Base-by-base conservation (phyloP, 2,329 filamentous ascomycete species). In the Penicillium griseofulvum region DNA sequence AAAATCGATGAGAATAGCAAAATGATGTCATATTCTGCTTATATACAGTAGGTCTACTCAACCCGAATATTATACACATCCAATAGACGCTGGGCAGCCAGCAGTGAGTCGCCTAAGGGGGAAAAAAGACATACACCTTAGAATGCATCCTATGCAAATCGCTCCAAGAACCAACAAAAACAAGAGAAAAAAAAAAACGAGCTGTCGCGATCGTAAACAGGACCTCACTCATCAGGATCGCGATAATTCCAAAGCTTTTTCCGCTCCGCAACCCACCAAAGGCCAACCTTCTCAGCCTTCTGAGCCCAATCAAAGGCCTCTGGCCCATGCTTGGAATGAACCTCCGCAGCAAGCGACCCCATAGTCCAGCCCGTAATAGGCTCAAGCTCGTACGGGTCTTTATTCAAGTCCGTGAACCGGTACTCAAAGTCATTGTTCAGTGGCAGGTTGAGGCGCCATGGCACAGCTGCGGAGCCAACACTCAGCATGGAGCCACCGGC, bases 391-490 rank as follows among this genome's bases (percentile, higher is more conserved):
- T 70, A 54, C 3, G 73, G 71, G 52, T 75, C 72, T 2, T 54
- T 63, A 1, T 61, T 59, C 5, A 68, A 57, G 43, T 74, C 61
- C 2, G 72, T 71, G 53, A 76, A 76, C 16, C 58, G 39, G 47
- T 64, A 72, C 34, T 65, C 62, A 24, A 79, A 88, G 49, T 90
- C 88, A 72, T 95, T 90, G 67, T 89, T 83, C 66, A 93, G 86
- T 5, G 89, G 86, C 52, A 97, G 86, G 16, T 63, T 64, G 89
- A 92, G 56, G 83, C 80, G 54, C 95, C 82, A 71, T 53, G 72
- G 78, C 92, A 91, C 66, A 87, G 86, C 91, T 87, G 96, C 60
- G 78, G 81, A 14, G 86, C 86, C 73, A 89, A 86, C 61, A 80
- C 78, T 59, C 81, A 81, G 72, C 87, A 87, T 63, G 14, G 67